Percentiles rank a stretch among this genome's conserved stretches.
Conservation (phyloP, 2,329 filamentous ascomycete species). For the Diaporthe helianthi region DNA sequence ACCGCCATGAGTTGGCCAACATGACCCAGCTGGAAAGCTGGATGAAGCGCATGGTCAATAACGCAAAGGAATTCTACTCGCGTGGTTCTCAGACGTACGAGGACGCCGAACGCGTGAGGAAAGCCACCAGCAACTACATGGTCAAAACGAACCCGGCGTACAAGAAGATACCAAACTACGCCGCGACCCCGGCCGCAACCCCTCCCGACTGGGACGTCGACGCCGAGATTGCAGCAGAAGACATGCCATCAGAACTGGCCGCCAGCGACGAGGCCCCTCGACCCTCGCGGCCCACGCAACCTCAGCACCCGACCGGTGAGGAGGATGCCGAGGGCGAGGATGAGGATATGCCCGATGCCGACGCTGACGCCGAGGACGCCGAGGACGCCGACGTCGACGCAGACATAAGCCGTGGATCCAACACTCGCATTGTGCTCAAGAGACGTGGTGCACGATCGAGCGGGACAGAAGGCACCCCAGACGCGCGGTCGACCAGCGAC, state of each 20-base stretch:
- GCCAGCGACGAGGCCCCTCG: slow-evolving; percentile 13
- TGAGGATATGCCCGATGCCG: slow-evolving; percentile 40
- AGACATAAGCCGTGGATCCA: slow-evolving; percentile 36
- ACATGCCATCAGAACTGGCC: slow-evolving; percentile 28
- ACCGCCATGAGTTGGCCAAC: slow-evolving; percentile 70
- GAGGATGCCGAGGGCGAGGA: slow-evolving; percentile 40
- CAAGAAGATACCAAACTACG: slow-evolving; percentile 68
- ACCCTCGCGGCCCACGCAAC: slow-evolving; percentile 20
- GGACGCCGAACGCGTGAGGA: slow-evolving; percentile 86
- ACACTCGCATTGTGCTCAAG: slow-evolving; percentile 34
- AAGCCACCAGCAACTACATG: slow-evolving; percentile 88
- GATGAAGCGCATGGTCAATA: slow-evolving; percentile 85
- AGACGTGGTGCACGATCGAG: slow-evolving; percentile 37
- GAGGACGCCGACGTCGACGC: slow-evolving; percentile 40
- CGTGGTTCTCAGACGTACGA: slow-evolving; percentile 76
- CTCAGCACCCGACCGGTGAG: slow-evolving; percentile 25
- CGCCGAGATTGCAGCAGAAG: slow-evolving; percentile 27
- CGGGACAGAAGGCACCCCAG: slow-evolving; percentile 42
- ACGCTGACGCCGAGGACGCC: slow-evolving; percentile 42
- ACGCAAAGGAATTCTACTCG: slow-evolving; percentile 84
- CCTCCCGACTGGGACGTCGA: slow-evolving; percentile 56
- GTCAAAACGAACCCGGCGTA: slow-evolving; percentile 86
- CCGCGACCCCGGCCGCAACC: slow-evolving; percentile 76
- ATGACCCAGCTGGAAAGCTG: slow-evolving; percentile 82
- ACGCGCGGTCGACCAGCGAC: slow-evolving; percentile 38